Evolutionary conservation across 306 rosid genomes (phyloP), one percentile per base, ranked within the genome.

Genomic region (Dryas octopetala): DNA sequence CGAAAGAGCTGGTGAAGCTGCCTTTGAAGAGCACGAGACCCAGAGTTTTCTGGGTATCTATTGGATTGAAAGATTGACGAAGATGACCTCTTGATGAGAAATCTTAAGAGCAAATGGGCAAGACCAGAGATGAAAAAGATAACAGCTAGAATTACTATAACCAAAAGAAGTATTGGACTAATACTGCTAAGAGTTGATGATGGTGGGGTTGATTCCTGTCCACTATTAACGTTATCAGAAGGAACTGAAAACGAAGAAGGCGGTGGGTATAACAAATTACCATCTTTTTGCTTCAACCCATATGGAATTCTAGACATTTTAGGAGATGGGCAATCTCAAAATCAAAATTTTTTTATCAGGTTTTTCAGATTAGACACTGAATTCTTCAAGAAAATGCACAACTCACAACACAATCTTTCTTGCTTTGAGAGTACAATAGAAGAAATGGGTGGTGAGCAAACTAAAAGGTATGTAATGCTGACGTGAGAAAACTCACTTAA

Each of bases 1-100:
- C 86, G 86, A 48, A 94, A 94, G 71, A 94, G 89, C 51, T 94
- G 95, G 12, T 90, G 93, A 74, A 94, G 97, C 87, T 94, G 98
- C 44, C 98, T 90, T 48, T 85, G 97, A 78, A 89, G 84, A 53
- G 81, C 68, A 4, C 73, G 80, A 13, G 92, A 79, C 54, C 80
- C 82, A 8, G 83, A 74, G 73, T 81, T 32, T 77, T 88, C 94
- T 47, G 55, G 76, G 77, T 71, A 83, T 74, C 91, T 71, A 66
- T 80, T 89, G 73, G 98, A 86, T 17, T 83, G 86, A 46, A 71
- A 86, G 45, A 79, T 75, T 26, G 91, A 76, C 11, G 93, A 81
- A 49, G 92, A 48, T 23, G 88, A 75, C 15, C 81, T 69, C 81
- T 85, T 88, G n/a, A 83, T 72, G 11, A 88, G 74, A 48, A 87